A percentile compares a stretch with the other conserved stretches of the same genome.
phyloP scores from a whole-genome alignment of 805 yeast species.

The Cyberlindnera euphorbiiphila region DNA sequence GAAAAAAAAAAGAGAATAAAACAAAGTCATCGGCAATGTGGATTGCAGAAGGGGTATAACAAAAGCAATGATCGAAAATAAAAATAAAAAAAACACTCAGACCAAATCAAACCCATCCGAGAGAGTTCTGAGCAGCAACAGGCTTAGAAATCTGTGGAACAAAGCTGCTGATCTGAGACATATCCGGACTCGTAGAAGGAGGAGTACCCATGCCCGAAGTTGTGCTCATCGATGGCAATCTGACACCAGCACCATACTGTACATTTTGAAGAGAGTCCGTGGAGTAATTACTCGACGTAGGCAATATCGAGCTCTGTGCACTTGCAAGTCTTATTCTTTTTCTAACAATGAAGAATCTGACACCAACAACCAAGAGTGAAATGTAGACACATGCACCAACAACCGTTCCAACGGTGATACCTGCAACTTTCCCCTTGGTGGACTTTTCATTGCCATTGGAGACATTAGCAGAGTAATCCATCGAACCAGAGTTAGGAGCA shows the following conservation, averaged over 20 bases:
- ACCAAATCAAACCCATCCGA: conserved; percentile 55
- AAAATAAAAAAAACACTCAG: neutral
- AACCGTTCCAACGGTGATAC: conserved; percentile 79
- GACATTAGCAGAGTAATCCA: conserved; percentile 28
- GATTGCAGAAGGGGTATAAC: neutral
- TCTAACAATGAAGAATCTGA: conserved; percentile 42
- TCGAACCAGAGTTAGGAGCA: conserved; percentile 27
- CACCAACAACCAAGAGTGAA: conserved; percentile 51
- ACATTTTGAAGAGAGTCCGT: conserved; percentile 18
- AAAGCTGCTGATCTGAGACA: conserved; percentile 29
- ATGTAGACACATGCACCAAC: conserved; percentile 70
- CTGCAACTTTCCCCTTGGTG: conserved; percentile 50
- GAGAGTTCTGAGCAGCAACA: conserved; percentile 63
- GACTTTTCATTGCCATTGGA: conserved; percentile 9
- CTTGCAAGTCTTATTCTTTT: conserved; percentile 19
- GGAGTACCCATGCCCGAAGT: neutral
- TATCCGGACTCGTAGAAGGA: conserved; percentile 9
- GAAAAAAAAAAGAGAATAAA: neutral
- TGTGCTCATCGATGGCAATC: conserved; percentile 10
- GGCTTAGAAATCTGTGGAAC: conserved; percentile 60
- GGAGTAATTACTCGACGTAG: conserved; percentile 15
- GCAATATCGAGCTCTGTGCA: conserved; percentile 17
- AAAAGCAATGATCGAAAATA: conserved; percentile 1
- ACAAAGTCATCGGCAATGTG: too few species aligned
- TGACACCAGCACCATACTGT: conserved; percentile 24